Conservation (phyloP, 2,329 filamentous ascomycete genomes). For the Paramyrothecium sp. region DNA sequence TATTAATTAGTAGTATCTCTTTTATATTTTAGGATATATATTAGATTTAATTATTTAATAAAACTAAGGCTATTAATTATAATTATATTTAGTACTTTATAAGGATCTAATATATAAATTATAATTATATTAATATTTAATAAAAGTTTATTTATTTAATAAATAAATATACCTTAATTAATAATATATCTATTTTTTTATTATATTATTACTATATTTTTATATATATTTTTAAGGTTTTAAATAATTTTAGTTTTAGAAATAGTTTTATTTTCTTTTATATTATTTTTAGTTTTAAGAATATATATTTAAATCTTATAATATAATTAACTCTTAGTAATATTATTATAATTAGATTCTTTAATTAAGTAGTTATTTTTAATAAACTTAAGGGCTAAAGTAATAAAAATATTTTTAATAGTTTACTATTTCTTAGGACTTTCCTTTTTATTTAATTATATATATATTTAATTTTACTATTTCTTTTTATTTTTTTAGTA, state of each 20-base stretch:
- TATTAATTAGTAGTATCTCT: too few species aligned
- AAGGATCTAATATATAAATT: background rate
- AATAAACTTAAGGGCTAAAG: background rate
- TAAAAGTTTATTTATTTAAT: too few species aligned
- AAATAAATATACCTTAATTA: too few species aligned
- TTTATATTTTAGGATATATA: background rate
- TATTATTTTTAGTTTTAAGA: background rate
- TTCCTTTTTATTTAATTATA: background rate
- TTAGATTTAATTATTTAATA: background rate
- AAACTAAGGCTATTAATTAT: background rate
- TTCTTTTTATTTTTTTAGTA: conserved; percentile 1
- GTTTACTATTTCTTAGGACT: background rate
- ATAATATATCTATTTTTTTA: too few species aligned
- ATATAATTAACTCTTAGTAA: background rate
- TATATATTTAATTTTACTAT: background rate
- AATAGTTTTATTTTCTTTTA: background rate
- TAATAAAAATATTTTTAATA: background rate
- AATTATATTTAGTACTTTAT: background rate
- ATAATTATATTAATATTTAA: background rate
- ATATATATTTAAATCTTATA: background rate
- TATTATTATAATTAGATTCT: background rate
- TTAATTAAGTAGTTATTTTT: background rate
- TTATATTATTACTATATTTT: too few species aligned
- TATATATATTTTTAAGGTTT: background rate
- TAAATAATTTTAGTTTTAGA: background rate